Conservation (phyloP, 345 rosid species). For the Durio zibethinus region DNA sequence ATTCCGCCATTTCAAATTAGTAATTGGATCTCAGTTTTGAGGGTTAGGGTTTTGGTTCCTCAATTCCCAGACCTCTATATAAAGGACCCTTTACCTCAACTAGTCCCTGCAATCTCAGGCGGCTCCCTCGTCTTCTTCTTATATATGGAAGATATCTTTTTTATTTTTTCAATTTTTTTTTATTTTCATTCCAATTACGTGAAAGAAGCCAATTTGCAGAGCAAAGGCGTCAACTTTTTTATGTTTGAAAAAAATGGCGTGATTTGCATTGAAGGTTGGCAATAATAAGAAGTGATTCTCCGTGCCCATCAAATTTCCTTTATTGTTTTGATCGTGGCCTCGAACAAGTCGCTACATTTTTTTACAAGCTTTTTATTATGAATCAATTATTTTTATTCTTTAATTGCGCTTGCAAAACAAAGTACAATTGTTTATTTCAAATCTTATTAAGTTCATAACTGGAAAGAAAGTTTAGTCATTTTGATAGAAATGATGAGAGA, state of each 20-base stretch:
- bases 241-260: constrained; percentile 29
- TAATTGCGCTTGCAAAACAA: too few relatives aligned
- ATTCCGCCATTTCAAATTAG: background rate
- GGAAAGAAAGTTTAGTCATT: too few relatives aligned
- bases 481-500: too few relatives aligned
- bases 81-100: background rate
- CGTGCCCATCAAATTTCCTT: constrained; percentile 66
- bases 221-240: constrained; percentile 39
- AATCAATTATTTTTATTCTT: too few relatives aligned
- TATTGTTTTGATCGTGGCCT: constrained; percentile 52
- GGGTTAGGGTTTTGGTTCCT: constrained; percentile 4
- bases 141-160: background rate
- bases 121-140: background rate
- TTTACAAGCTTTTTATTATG: background rate
- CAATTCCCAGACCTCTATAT: too few relatives aligned
- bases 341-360: constrained; percentile 57
- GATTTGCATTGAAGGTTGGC: constrained; percentile 75
- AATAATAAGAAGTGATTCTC: constrained; percentile 48
- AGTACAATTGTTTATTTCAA: too few relatives aligned
- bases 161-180: too few relatives aligned
- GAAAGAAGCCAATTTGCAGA: constrained; percentile 66
- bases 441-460: too few relatives aligned
- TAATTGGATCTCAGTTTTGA: background rate
- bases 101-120: background rate
- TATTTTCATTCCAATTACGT: too few relatives aligned